Evolutionary conservation across 1,284 basidiomycete genomes (phyloP).

Genomic region (Meripilus lineatus): DNA sequence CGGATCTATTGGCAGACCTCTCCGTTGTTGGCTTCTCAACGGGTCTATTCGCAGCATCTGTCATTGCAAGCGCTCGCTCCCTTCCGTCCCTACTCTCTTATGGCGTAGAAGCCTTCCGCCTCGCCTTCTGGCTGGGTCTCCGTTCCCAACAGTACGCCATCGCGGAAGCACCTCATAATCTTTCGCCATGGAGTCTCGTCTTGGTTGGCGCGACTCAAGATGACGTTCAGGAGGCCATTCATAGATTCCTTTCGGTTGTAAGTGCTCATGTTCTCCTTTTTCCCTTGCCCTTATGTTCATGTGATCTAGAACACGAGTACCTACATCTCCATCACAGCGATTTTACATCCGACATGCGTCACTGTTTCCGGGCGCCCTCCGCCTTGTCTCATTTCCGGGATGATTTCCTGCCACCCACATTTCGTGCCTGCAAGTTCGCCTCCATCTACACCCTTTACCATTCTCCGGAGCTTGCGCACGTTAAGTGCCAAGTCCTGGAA

Average conservation of each 20-base stretch:
- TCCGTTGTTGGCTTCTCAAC: conserved; percentile 60
- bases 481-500: conserved; percentile 30
- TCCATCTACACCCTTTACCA: conserved; percentile 53
- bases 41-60: conserved; percentile 53
- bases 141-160: conserved; percentile 40
- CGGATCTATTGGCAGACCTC: conserved; percentile 25
- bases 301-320: conserved; percentile 48
- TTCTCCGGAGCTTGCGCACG: conserved; percentile 29
- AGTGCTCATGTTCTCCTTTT: conserved; percentile 3
- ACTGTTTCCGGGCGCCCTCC: conserved; percentile 57
- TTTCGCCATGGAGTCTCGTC: conserved; percentile 49
- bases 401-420: conserved; percentile 27
- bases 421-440: conserved; percentile 32
- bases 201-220: conserved; percentile 36
- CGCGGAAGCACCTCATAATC: conserved; percentile 19
- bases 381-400: conserved; percentile 38
- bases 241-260: conserved; percentile 25
- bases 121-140: conserved; percentile 56
- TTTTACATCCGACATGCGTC: conserved; percentile 38
- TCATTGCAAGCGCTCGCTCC: conserved; percentile 42
- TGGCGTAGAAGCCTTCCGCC: conserved; percentile 46
- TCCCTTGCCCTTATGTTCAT: conserved; percentile 28
- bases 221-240: conserved; percentile 34
- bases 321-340: too few species aligned
- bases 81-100: conserved; percentile 38